Evolutionary conservation across 2,329 filamentous ascomycete species (phyloP), one percentile per base, ranked within the genome.

Genomic region (Magnaporthales sp.): DNA sequence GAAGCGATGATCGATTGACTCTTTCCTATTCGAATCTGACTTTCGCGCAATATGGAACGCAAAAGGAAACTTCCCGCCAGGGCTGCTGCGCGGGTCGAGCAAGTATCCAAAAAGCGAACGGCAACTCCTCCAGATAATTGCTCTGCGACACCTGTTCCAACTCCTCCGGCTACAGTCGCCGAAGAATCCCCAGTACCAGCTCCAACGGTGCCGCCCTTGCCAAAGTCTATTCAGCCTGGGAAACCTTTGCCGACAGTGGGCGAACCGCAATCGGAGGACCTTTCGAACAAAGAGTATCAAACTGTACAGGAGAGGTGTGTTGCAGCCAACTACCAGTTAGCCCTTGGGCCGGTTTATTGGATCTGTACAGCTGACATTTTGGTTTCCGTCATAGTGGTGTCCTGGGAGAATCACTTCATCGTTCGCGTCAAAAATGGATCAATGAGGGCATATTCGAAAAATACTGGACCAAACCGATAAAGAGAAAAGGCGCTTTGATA

Each of bases 391-490:
- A 64, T 72, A 92, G 91, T 77, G 90, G 89, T 70, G 90, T 94
- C 24, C 80, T 94, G 67, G 83, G 85, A 72, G 89, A 93, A 71
- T 92, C 91, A 2, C 82, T 95, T 29, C 79, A 85, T 64, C 84
- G 90, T 73, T 95, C 91, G 72, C 88, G 90, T 68, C 83, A 88
- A 67, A 86, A 84, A 83, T 93, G 90, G 90, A 84, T 90, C 27
- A 84, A 81, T 73, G 87, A 90, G 70, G 89, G 89, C 31, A 83
- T 92, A 63, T 91, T 93, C 71, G 88, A 92, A 71, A 90, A 87
- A 72, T 92, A 90, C 75, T 93, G 90, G 90, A 85, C 87, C 9
- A 92, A 92, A 73, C 89, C 90, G 3, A 80, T 80, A 58, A 90
- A 89, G 77, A 85, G 85, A 69, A 91, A 89, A 75, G 87, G 88